phyloP scores from a whole-genome alignment of 768 basidiomycete species.

The Suillus brevipes region DNA sequence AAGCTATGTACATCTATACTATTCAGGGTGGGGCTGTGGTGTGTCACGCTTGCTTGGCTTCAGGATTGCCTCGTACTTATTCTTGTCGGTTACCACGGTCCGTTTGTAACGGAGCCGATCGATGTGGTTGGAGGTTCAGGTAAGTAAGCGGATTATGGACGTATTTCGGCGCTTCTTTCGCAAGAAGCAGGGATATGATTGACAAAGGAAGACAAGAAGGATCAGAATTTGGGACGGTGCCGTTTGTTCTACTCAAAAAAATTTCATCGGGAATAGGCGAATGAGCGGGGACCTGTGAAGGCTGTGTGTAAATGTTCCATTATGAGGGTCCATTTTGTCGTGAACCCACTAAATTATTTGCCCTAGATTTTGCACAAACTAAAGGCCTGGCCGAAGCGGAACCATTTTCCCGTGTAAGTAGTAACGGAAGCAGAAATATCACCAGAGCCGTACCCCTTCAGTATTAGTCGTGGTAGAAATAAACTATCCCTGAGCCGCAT shows the following conservation, averaged over 20 bases:
- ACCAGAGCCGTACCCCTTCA: conserved; percentile 31
- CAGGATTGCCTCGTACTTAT: neutral
- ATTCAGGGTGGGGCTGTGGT: conserved; percentile 25
- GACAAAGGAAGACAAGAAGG: conserved; percentile 11
- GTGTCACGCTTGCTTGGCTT: conserved; percentile 20
- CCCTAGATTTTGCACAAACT: conserved; percentile 15
- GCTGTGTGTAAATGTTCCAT: conserved; percentile 35
- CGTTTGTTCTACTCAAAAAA: conserved; percentile 28
- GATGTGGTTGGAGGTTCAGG: neutral
- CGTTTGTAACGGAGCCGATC: neutral
- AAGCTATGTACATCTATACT: conserved; percentile 24
- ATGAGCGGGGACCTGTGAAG: conserved; percentile 37
- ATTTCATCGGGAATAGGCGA: conserved; percentile 40
- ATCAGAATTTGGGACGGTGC: conserved; percentile 20
- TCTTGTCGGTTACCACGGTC: neutral
- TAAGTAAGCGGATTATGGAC: conserved; percentile 1
- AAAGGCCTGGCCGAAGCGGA: conserved; percentile 26
- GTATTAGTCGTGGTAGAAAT: conserved; percentile 34
- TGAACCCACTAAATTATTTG: conserved; percentile 17
- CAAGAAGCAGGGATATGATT: conserved; percentile 11
- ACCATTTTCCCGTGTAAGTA: conserved; percentile 23
- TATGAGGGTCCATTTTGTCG: conserved; percentile 3
- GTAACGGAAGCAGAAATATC: conserved; percentile 35
- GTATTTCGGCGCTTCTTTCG: conserved; percentile 11
- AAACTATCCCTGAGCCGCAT: conserved; percentile 24